Conservation (phyloP, 495 filamentous ascomycete species). For the Saxophila tyrrhenica region DNA sequence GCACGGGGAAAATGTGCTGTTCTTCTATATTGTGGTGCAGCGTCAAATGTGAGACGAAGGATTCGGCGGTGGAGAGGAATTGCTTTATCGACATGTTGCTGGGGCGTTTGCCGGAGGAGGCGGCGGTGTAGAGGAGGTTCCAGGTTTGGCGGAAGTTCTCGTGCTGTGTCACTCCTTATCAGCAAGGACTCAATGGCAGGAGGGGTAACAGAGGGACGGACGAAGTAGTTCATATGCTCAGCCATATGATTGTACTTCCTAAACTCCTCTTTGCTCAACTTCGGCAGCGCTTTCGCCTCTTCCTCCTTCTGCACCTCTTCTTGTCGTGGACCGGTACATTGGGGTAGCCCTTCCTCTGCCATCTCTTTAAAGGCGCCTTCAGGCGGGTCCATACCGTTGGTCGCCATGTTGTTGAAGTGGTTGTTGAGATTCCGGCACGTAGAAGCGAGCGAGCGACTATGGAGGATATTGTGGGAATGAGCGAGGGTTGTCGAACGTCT, state of each 20-base stretch:
- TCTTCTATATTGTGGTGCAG: slow-evolving; percentile 83
- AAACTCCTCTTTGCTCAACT: slow-evolving; percentile 47
- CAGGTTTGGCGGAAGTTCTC: slow-evolving; percentile 65
- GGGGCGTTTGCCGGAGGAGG: slow-evolving; percentile 41
- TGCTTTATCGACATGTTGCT: slow-evolving; percentile 47
- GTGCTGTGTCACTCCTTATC: slow-evolving; percentile 38
- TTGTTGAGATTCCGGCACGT: not conserved
- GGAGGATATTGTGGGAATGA: not conserved
- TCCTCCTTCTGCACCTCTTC: slow-evolving; percentile 1
- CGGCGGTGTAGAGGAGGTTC: slow-evolving; percentile 55
- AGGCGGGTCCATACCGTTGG: not conserved
- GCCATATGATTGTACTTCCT: slow-evolving; percentile 59
- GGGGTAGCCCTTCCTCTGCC: not conserved
- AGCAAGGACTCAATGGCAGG: not conserved
- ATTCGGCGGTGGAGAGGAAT: slow-evolving; percentile 51
- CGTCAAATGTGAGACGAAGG: slow-evolving; percentile 57
- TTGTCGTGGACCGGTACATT: not conserved
- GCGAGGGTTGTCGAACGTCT: not conserved
- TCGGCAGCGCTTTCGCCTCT: slow-evolving; percentile 26
- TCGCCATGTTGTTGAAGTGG: not conserved
- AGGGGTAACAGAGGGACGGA: slow-evolving; percentile 28
- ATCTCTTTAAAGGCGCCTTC: slow-evolving; percentile 1
- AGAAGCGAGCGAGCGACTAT: not conserved
- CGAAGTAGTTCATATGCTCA: slow-evolving; percentile 67
- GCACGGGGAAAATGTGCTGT: slow-evolving; percentile 63